These are phyloP conservation scores for Suhomyces wounanorum DNA, from an alignment of 1,139 yeast species.

Conservation along the genomic window DNA sequence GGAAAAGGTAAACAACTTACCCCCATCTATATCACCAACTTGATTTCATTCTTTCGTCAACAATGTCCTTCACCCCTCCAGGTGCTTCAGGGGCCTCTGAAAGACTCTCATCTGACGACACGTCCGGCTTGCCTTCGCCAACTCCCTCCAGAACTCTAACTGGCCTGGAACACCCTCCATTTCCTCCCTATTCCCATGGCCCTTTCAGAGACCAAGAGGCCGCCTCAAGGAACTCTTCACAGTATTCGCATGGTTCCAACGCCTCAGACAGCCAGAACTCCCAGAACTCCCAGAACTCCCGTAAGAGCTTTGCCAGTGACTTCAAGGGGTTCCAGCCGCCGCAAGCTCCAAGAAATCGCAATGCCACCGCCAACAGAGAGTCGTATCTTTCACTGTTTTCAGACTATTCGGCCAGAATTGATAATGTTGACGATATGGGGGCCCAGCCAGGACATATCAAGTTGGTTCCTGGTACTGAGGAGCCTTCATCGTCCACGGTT, in stretches of 20 bases:
- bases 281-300: conserved; percentile 1
- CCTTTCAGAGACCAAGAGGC: conserved; percentile 1
- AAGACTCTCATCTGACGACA: neutral
- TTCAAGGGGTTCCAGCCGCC: conserved; percentile 15
- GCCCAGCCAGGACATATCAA: conserved; percentile 15
- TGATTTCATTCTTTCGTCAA: neutral
- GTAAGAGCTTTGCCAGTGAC: conserved; percentile 10
- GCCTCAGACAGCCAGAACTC: conserved; percentile 5
- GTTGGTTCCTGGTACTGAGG: conserved; percentile 9
- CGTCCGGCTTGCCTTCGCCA: neutral
- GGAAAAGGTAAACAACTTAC: conserved; percentile 15
- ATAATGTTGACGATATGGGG: conserved; percentile 21
- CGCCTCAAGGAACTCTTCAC: conserved; percentile 6
- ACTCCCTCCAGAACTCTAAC: neutral
- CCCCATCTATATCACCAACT: conserved; percentile 3
- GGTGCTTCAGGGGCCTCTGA: neutral
- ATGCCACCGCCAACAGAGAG: conserved; percentile 20
- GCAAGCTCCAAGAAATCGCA: conserved; percentile 8
- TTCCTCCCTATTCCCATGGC: neutral
- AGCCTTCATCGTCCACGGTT: neutral
- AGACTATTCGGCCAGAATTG: conserved; percentile 31
- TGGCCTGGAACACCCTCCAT: neutral
- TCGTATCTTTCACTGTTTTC: conserved; percentile 31
- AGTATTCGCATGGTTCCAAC: conserved; percentile 5
- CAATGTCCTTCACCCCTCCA: conserved; percentile 3